phyloP scores from a whole-genome alignment of 1,139 yeast species.

The Yamadazyma dushanensis region DNA sequence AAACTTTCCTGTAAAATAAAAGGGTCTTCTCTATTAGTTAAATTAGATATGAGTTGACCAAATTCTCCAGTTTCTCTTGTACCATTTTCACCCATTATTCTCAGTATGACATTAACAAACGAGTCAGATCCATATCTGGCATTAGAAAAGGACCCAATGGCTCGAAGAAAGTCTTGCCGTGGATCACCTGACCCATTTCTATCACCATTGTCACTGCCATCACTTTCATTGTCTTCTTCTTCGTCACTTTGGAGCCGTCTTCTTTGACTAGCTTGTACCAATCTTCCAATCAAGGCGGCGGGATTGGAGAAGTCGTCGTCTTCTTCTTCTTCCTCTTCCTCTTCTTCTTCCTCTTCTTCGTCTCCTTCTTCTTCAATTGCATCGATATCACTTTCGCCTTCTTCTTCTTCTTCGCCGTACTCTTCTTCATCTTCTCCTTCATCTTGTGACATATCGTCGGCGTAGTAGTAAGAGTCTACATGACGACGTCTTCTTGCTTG shows the following conservation, averaged over 20 bases:
- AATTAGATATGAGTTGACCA: slow-evolving; percentile 39
- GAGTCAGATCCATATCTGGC: slow-evolving; percentile 17
- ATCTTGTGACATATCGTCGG: slow-evolving; percentile 3
- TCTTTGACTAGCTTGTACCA: slow-evolving; percentile 1
- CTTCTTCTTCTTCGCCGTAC: neutral
- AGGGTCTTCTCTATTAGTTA: slow-evolving; percentile 47
- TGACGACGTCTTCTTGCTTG: slow-evolving; percentile 19
- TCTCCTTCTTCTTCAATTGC: neutral
- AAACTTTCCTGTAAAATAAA: slow-evolving; percentile 55
- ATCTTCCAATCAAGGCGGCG: slow-evolving; percentile 1
- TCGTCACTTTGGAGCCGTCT: neutral
- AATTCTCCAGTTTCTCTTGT: slow-evolving; percentile 34
- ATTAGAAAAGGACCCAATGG: slow-evolving; percentile 14
- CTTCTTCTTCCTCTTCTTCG: neutral
- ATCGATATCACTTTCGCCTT: neutral
- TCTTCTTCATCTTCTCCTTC: slow-evolving; percentile 1
- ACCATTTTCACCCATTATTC: slow-evolving; percentile 40
- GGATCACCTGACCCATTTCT: slow-evolving; percentile 19
- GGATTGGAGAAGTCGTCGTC: slow-evolving; percentile 1
- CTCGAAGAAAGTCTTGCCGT: slow-evolving; percentile 29
- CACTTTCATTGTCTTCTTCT: neutral
- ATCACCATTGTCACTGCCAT: neutral
- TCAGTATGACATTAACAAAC: slow-evolving; percentile 38
- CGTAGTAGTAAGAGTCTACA: neutral
- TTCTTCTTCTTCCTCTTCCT: neutral